Evolutionary conservation across 2,329 filamentous ascomycete genomes (phyloP).

Genomic region (Stagonosporopsis tanaceti): DNA sequence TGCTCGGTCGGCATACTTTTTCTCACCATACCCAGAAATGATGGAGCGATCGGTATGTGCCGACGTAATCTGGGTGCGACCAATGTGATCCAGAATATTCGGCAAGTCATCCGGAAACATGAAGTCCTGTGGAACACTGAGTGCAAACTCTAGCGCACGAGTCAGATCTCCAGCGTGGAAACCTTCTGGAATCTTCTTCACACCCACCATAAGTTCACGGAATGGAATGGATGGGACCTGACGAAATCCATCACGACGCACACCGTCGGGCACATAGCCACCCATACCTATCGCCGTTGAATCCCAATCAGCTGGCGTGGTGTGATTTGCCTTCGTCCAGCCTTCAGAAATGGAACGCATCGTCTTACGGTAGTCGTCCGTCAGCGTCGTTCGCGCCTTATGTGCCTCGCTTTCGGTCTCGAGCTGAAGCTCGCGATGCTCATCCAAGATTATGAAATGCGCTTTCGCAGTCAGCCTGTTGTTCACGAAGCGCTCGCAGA

Average conservation of each 20-base stretch:
- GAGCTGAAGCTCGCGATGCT: constrained; percentile 20
- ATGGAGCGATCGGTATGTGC: background rate
- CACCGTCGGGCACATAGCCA: constrained; percentile 19
- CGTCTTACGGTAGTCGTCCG: constrained; percentile 25
- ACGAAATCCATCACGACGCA: background rate
- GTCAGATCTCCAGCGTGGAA: constrained; percentile 37
- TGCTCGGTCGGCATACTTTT: background rate
- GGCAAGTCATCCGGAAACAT: constrained; percentile 34
- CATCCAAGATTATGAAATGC: constrained; percentile 27
- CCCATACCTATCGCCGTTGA: constrained; percentile 2
- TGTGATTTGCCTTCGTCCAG: constrained; percentile 24
- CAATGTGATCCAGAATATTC: constrained; percentile 21
- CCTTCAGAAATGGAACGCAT: constrained; percentile 20
- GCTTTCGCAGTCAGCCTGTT: constrained; percentile 24
- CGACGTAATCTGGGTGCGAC: constrained; percentile 7
- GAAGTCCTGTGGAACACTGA: constrained; percentile 18
- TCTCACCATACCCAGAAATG: background rate
- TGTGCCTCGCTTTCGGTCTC: constrained; percentile 1
- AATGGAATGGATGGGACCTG: constrained; percentile 23
- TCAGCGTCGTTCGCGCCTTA: constrained; percentile 21
- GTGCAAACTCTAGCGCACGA: constrained; percentile 28
- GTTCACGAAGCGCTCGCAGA: constrained; percentile 24
- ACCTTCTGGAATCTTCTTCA: constrained; percentile 33
- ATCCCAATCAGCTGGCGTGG: constrained; percentile 20
- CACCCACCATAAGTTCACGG: constrained; percentile 24